Conservation (phyloP, 352 stramenopile genomes). For the Globisporangium yorkense region DNA sequence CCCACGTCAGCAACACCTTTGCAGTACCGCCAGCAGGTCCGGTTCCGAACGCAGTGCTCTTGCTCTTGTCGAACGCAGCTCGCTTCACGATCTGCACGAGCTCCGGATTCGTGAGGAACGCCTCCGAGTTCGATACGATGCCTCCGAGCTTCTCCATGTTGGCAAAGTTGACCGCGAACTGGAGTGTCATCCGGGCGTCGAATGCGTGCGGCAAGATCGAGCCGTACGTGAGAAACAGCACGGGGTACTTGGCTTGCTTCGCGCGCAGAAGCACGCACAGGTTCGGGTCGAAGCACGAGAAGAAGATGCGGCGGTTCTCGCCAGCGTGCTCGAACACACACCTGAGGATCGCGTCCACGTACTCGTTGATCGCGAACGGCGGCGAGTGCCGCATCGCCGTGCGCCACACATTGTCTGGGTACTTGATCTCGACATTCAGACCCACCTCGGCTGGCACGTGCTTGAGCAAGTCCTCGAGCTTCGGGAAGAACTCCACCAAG, state of each 20-base stretch:
- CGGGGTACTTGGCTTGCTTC: slow-evolving; percentile 71
- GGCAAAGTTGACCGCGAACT: slow-evolving; percentile 51
- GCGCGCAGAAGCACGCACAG: slow-evolving; percentile 58
- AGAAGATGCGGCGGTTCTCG: slow-evolving; percentile 56
- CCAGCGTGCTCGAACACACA: slow-evolving; percentile 66
- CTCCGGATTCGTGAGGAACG: slow-evolving; percentile 50
- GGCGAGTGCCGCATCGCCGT: slow-evolving; percentile 32
- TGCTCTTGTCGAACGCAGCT: slow-evolving; percentile 2
- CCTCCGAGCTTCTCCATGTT: slow-evolving; percentile 64
- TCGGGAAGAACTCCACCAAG: slow-evolving; percentile 66
- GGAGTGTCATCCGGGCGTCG: slow-evolving; percentile 55
- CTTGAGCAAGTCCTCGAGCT: slow-evolving; percentile 57
- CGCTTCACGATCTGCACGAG: slow-evolving; percentile 46
- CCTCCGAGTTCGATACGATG: slow-evolving; percentile 70
- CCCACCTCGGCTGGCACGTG: slow-evolving; percentile 68
- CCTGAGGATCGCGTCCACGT: slow-evolving; percentile 62
- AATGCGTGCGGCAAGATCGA: slow-evolving; percentile 34
- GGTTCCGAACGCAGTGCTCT: slow-evolving; percentile 9
- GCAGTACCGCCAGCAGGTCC: neutral
- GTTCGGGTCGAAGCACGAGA: slow-evolving; percentile 76
- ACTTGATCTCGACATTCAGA: slow-evolving; percentile 85
- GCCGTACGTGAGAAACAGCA: slow-evolving; percentile 72
- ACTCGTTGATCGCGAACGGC: slow-evolving; percentile 68
- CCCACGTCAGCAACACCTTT: slow-evolving; percentile 58
- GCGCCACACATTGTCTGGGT: slow-evolving; percentile 47